These are phyloP conservation scores for Barbatosphaeria neglecta DNA, from an alignment of 495 filamentous ascomycete genomes.

Conservation along the genomic window DNA sequence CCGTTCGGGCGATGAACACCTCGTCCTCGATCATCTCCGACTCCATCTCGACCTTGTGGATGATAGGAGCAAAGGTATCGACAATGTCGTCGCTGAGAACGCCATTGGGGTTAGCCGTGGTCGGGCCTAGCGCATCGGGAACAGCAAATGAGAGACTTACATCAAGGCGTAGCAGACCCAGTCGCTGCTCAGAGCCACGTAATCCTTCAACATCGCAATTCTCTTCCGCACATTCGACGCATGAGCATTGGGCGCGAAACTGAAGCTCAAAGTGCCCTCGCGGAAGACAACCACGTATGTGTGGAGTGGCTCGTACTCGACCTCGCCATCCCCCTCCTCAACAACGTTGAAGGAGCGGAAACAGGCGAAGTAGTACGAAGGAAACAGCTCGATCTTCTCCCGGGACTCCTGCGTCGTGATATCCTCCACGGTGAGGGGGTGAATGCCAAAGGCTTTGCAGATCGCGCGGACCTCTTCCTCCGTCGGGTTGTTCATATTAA, in stretches of 20 bases:
- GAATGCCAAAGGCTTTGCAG: constrained; percentile 82
- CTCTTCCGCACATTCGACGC: constrained; percentile 79
- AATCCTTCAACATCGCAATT: constrained; percentile 86
- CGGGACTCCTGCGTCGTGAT: constrained; percentile 87
- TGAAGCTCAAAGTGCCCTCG: constrained; percentile 88
- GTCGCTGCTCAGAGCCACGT: constrained; percentile 82
- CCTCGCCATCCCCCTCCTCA: constrained; percentile 59
- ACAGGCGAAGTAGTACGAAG: constrained; percentile 93
- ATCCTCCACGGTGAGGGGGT: constrained; percentile 89
- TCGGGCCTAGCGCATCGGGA: neutral
- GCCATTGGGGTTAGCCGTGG: constrained; percentile 12
- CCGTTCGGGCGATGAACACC: constrained; percentile 78
- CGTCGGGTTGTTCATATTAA: constrained; percentile 82
- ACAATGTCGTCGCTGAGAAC: constrained; percentile 77
- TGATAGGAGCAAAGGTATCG: constrained; percentile 83
- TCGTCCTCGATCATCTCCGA: constrained; percentile 91
- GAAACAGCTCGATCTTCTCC: constrained; percentile 96
- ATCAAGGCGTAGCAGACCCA: constrained; percentile 99
- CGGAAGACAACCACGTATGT: constrained; percentile 96
- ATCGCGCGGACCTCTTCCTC: constrained; percentile 83
- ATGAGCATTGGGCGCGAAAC: constrained; percentile 73
- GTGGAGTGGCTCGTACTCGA: constrained; percentile 84
- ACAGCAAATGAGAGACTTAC: constrained; percentile 35
- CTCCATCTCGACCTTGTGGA: constrained; percentile 72
- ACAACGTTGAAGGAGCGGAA: constrained; percentile 77